Base-by-base conservation (phyloP, 345 rosid genomes). In the Ceriops zippeliana region DNA sequence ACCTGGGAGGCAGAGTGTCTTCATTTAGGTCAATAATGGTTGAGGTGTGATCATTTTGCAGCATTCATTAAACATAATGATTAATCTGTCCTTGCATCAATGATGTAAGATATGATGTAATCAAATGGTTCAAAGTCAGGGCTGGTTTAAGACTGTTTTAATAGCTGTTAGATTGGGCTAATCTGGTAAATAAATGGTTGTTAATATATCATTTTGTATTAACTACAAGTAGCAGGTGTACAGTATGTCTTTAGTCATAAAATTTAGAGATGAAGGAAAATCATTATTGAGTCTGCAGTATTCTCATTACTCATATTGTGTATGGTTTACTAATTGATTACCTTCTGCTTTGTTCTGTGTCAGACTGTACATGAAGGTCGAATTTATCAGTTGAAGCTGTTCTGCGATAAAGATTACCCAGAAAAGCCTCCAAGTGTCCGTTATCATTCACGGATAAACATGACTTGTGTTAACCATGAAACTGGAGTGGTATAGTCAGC, bases 361-460 rank as follows among this genome's bases (percentile, higher is more conserved):
- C 83, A 93, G 98, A 89, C 96, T 67, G 98, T 93, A 64, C 97
- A 93, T 79, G 98, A 93, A 79, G 98, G 98, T 64, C 82, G 96
- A 67, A 93, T 93, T 75, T 93, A 93, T 83, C 97, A 90, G 81
- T 80, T 93, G 87, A 93, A 93, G 92, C 93, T 90, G 75, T 93
- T 93, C 80, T 93, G 98, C 16, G 97, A 90, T 79, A 90, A 93
- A 83, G 98, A 93, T 76, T 93, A 93, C 75, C 98, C 98, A 0
- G 96, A 93, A 83, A 93, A 86, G 84, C 97, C 98, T 58, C 98
- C 98, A 17, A 90, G 81, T 58, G 97, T 90, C 66, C 91, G 98
- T 66, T 93, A 89, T 74, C 97, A 93, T 80, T 90, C 98, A 59
- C 90, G 97, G 67, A 76, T 92, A 72, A 92, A 92, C 76, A 87